Evolutionary conservation across 371 early-diverging fungal genomes (phyloP).

Genomic region (Nematocida minor): DNA sequence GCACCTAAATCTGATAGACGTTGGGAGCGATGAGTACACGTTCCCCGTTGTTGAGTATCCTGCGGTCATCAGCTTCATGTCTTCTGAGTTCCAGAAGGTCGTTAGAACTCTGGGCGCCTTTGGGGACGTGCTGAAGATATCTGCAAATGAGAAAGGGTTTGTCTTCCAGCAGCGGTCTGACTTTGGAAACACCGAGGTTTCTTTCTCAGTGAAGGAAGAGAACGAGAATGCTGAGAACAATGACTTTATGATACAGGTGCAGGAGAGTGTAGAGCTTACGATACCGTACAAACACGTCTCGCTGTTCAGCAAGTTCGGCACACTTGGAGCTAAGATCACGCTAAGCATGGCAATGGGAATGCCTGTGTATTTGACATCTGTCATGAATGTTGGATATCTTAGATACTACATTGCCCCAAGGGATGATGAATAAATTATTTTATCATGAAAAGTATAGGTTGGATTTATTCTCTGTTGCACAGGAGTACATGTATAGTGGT

Average conservation of each 20-base stretch:
- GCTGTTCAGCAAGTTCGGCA: constrained; percentile 86
- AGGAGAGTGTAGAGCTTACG: constrained; percentile 72
- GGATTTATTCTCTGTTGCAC: not conserved
- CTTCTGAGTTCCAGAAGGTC: constrained; percentile 80
- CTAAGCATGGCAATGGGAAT: constrained; percentile 75
- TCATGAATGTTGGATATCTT: constrained; percentile 80
- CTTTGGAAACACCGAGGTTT: constrained; percentile 74
- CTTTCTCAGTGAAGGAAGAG: constrained; percentile 40
- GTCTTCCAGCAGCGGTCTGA: constrained; percentile 80
- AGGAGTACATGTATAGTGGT: not conserved
- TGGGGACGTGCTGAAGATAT: constrained; percentile 76
- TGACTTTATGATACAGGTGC: constrained; percentile 67
- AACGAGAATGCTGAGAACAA: constrained; percentile 71
- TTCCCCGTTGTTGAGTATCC: constrained; percentile 84
- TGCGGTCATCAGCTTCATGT: constrained; percentile 76
- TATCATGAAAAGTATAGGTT: not conserved
- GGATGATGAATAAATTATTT: not conserved
- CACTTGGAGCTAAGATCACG: constrained; percentile 72
- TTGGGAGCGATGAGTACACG: constrained; percentile 84
- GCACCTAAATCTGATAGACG: constrained; percentile 88
- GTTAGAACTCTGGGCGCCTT: constrained; percentile 76
- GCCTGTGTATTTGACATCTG: constrained; percentile 84
- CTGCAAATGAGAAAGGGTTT: constrained; percentile 80
- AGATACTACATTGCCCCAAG: constrained; percentile 68
- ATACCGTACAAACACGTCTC: constrained; percentile 83